Evolutionary conservation across 805 yeast genomes (phyloP), one percentile per base, ranked within the genome.

Genomic region (Barnettozyma pratensis): DNA sequence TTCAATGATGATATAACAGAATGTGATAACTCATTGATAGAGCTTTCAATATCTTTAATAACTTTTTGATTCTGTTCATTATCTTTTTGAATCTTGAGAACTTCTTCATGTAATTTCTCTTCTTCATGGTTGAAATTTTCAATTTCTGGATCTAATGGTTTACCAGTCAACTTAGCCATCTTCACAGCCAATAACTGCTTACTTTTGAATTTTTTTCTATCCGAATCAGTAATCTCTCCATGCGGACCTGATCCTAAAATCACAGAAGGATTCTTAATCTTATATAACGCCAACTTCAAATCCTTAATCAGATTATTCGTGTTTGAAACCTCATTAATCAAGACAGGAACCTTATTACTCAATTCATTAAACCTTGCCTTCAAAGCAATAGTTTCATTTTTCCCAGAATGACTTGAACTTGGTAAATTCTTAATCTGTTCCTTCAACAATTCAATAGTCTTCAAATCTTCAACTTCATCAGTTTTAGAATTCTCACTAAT

Each of bases 121-220:
- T 67, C 67, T 41, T 67, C 70, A 3, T 58, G 63, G 11, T 59
- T 65, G 28, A 72, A 73, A 39, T 67, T 65, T 28, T 69, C 69
- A 37, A 58, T 39, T 12, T 45, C 54, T 4, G 62, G 59, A 26
- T 76, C 73, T 6, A 76, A 66, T 11, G 80, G 72, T 58, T 82
- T 85, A 1, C 97, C 97, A 0, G 97, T 91, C 57, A 92, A 74
- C 11, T 92, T 88, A 26, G 96, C 95, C 96, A 92, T 90, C 53
- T 96, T 78, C 35, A 89, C 85, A 53, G 83, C 82, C 56, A 94
- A 72, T 49, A 82, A 68, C 37, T 91, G 91, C 61, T 86, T 84
- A 39, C 88, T 81, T 56, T 79, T 83, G 40, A 91, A 91, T 58
- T 86, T 85, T 48, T 85, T 77, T 50, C 86, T 77, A 62, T 91